Evolutionary conservation across 2,329 filamentous ascomycete genomes (phyloP), one percentile per base, ranked within the genome.

Genomic region (Alternaria postmessia): DNA sequence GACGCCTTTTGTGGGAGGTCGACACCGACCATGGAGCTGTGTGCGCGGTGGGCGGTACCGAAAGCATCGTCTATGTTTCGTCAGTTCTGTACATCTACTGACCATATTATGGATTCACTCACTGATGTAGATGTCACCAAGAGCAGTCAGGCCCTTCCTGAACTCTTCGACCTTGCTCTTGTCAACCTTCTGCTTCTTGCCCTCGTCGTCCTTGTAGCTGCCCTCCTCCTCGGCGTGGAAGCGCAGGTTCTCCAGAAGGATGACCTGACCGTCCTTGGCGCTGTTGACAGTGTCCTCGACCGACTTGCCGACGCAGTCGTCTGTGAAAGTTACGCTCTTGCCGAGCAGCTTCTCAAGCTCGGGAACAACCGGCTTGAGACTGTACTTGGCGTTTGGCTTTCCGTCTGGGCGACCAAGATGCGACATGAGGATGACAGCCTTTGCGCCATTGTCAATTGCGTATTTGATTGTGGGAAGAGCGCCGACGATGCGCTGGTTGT

Each of bases 171-270:
- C 93, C 82, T 93, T 89, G 66, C 85, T 91, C 86, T 96, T 95
- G 82, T 97, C 94, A 65, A 95, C 95, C 89, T 98, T 99, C 81
- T 90, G 89, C 87, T 99, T 99, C 84, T 97, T 97, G 76, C 94
- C 95, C 54, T 94, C 91, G 62, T 88, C 89, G 80, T 97, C 94
- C 86, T 97, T 97, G 79, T 87, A 91, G 84, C 92, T 96, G 68
- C 95, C 95, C 86, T 99, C 95, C 85, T 99, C 95, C 85, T 99
- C 95, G 64, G 92, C 87, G 82, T 99, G 95, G 88, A 98, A 99
- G 71, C 95, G 93, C 82, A 99, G 84, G 86, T 99, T 99, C 88
- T 99, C 95, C 54, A 99, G 87, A 34, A 99, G 88, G 59, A 99
- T 87, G 56, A 99, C 88, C 75, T 93, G 88, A 72, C 94, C 95